Base-by-base conservation (phyloP, 2,329 filamentous ascomycete species). In the Aspergillus sp. region DNA sequence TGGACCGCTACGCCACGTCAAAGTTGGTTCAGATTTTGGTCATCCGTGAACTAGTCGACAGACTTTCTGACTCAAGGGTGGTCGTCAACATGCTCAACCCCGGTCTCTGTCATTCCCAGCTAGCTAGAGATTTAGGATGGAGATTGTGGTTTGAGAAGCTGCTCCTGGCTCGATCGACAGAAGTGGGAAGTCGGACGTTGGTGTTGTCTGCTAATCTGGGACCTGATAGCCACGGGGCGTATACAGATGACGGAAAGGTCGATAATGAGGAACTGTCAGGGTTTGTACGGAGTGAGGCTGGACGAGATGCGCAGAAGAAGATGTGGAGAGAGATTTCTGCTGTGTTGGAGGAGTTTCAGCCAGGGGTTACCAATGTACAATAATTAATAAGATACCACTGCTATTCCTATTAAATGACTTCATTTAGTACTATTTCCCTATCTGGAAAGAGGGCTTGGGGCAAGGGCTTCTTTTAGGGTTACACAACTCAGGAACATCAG, bases 31-130 rank as follows among this genome's bases (percentile, higher is more conserved):
- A 75, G 52, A 61, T 78, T 6, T 56, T 76, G 9, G 47, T 59
- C n/a, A 59, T 68, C 7, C 68, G 73, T 12, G 66, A 70, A 39
- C 52, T 74, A 26, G 67, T 60, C 7, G 44, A 56, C 5, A 55
- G 59, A 6, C 46, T 64, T 1, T 42, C 46, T 8, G 48, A 57
- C 33, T 51, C 52, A 2, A 50, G 58, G 3, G 71, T 80, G 33
- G 70, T 71, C 1, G 51, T 81, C 44, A 80, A 78, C 52, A 65
- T 67, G 47, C 47, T 77, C 13, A 77, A 77, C 44, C 78, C 78
- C 0, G 77, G 77, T 1, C 62, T 75, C 28, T 81, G 77, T 54
- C 65, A 76, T 33, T 72, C 73, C n/a, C n/a, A n/a, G n/a, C n/a
- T n/a, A n/a, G n/a, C n/a, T n/a, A n/a, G n/a, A n/a, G n/a, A n/a